Evolutionary conservation across 2,329 filamentous ascomycete species (phyloP).

Genomic region (Sclerotinia spermophila): DNA sequence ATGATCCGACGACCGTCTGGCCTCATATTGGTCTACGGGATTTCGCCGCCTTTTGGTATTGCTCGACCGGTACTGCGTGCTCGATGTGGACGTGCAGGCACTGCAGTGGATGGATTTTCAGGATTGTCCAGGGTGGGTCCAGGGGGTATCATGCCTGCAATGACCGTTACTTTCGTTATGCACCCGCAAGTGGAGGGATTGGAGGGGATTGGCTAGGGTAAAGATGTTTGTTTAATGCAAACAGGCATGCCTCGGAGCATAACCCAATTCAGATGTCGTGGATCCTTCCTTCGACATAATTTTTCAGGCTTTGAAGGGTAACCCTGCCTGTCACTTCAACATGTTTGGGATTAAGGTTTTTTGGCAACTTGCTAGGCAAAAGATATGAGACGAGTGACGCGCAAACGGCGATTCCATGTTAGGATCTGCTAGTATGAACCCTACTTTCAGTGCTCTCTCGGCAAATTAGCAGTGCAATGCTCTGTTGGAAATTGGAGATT

Average conservation of each 20-base stretch:
- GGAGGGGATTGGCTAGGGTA: conserved; percentile 30
- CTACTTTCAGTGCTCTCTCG: conserved; percentile 7
- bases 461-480: conserved; percentile 13
- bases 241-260: conserved; percentile 33
- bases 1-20: conserved; percentile 26
- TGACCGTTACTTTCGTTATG: conserved; percentile 32
- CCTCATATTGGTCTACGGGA: conserved; percentile 30
- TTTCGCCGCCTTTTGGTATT: conserved; percentile 30
- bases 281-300: conserved; percentile 22
- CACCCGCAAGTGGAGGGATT: conserved; percentile 30
- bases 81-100: conserved; percentile 29
- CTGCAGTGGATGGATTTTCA: conserved; percentile 26
- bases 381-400: conserved; percentile 37
- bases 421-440: conserved; percentile 26
- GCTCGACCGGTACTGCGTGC: conserved; percentile 31
- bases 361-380: conserved; percentile 31
- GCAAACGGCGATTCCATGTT: conserved; percentile 31
- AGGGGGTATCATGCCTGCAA: conserved; percentile 30
- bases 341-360: conserved; percentile 34
- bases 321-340: conserved; percentile 33
- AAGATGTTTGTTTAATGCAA: conserved; percentile 34
- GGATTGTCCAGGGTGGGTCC: conserved; percentile 25
- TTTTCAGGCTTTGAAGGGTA: conserved; percentile 31
- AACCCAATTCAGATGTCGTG: conserved; percentile 32
- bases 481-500: conserved; percentile 1